Evolutionary conservation across 2,329 filamentous ascomycete genomes (phyloP).

Genomic region (Fusarium domesticum): DNA sequence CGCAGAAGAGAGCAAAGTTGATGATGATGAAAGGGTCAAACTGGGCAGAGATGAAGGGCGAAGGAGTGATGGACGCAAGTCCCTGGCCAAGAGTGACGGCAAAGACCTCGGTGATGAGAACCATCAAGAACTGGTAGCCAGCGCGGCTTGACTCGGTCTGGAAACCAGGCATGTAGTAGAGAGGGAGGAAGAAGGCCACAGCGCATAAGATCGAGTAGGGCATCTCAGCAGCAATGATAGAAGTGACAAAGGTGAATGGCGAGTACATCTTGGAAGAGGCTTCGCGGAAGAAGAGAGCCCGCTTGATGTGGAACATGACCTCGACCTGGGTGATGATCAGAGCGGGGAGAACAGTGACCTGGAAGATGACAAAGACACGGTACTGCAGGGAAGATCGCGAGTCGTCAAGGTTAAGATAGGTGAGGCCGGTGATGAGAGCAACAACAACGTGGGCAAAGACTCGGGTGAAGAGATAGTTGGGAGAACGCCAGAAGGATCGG

Average conservation of each 20-base stretch:
- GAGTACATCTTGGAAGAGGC: slow-evolving; percentile 83
- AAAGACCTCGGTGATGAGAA: slow-evolving; percentile 81
- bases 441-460: slow-evolving; percentile 82
- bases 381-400: slow-evolving; percentile 77
- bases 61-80: slow-evolving; percentile 73
- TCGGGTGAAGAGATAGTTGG: slow-evolving; percentile 85
- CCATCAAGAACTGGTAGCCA: slow-evolving; percentile 83
- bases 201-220: slow-evolving; percentile 81
- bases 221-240: slow-evolving; percentile 79
- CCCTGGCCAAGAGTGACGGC: slow-evolving; percentile 76
- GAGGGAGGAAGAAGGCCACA: slow-evolving; percentile 73
- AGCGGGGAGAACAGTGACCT: slow-evolving; percentile 78
- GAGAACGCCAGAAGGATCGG: slow-evolving; percentile 77
- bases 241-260: slow-evolving; percentile 71
- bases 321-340: slow-evolving; percentile 82
- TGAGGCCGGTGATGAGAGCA: slow-evolving; percentile 73
- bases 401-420: slow-evolving; percentile 74
- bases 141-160: slow-evolving; percentile 60
- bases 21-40: slow-evolving; percentile 82
- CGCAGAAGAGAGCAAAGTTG: slow-evolving; percentile 81
- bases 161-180: slow-evolving; percentile 84
- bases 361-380: slow-evolving; percentile 86
- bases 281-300: slow-evolving; percentile 83
- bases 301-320: slow-evolving; percentile 72
- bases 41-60: slow-evolving; percentile 73